Conservation (phyloP, 1,139 yeast species). For the Yamadazyma oceani region DNA sequence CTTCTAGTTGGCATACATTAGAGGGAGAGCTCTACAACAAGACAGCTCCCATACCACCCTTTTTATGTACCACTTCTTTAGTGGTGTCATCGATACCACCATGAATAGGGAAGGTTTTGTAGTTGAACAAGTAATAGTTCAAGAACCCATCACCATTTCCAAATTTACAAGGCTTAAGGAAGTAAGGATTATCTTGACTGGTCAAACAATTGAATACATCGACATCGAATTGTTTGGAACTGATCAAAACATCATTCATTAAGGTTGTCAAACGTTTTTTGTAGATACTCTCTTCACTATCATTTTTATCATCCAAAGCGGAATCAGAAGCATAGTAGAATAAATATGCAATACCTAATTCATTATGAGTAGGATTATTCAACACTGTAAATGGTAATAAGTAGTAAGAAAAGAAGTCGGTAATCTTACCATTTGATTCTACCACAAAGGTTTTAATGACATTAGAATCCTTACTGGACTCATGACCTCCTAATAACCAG, state of each 20-base stretch:
- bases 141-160: conserved; percentile 93
- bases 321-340: conserved; percentile 85
- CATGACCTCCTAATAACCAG: conserved; percentile 66
- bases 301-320: conserved; percentile 27
- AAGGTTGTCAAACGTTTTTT: conserved; percentile 60
- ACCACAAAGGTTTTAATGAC: conserved; percentile 83
- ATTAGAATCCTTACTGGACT: conserved; percentile 23
- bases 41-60: conserved; percentile 89
- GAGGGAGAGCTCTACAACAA: conserved; percentile 48
- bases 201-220: conserved; percentile 95
- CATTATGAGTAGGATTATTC: conserved; percentile 62
- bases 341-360: conserved; percentile 82
- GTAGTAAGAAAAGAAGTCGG: conserved; percentile 90
- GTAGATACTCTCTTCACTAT: conserved; percentile 33
- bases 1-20: neutral
- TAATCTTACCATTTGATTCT: conserved; percentile 69
- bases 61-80: conserved; percentile 50
- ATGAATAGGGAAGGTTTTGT: conserved; percentile 72
- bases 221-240: conserved; percentile 65
- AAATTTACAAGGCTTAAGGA: conserved; percentile 79
- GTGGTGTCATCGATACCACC: conserved; percentile 70
- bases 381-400: conserved; percentile 85
- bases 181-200: conserved; percentile 82
- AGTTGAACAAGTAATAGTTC: conserved; percentile 89
- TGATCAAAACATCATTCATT: conserved; percentile 73